Evolutionary conservation across 78 protist genomes (phyloP).

Genomic region (Speleostelium caveatum): DNA sequence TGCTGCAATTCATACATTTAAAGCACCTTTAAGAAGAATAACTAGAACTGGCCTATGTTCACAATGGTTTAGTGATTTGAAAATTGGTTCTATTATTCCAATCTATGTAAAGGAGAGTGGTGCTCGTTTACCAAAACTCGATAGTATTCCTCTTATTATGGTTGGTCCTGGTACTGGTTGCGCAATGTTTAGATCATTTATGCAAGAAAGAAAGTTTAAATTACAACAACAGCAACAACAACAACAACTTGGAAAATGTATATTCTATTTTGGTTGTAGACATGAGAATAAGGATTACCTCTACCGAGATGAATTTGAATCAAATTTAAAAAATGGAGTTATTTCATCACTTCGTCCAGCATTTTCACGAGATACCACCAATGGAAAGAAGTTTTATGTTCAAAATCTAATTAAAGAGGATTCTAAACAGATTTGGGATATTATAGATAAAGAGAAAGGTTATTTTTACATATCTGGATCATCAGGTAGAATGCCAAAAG

Average conservation of each 20-base stretch:
- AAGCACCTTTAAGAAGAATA: slow-evolving; percentile 51
- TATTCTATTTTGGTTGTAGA: slow-evolving; percentile 82
- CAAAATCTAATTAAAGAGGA: slow-evolving; percentile 39
- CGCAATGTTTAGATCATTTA: slow-evolving; percentile 81
- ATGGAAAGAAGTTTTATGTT: slow-evolving; percentile 60
- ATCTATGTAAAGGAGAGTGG: slow-evolving; percentile 72
- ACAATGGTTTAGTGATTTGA: slow-evolving; percentile 15
- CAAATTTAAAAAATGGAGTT: slow-evolving; percentile 4
- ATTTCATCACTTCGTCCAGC: slow-evolving; percentile 16
- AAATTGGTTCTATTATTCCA: slow-evolving; percentile 10
- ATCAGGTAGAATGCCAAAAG: slow-evolving; percentile 80
- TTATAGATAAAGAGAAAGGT: slow-evolving; percentile 30
- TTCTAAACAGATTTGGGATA: slow-evolving; percentile 39
- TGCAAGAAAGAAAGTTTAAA: slow-evolving; percentile 56
- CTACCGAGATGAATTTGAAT: slow-evolving; percentile 66
- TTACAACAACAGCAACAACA: background rate
- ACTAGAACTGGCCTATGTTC: slow-evolving; percentile 77
- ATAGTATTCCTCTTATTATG: slow-evolving; percentile 64
- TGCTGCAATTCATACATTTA: slow-evolving; percentile 56
- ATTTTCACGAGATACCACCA: slow-evolving; percentile 57
- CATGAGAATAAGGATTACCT: slow-evolving; percentile 39
- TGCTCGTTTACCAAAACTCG: slow-evolving; percentile 33
- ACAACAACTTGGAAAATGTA: slow-evolving; percentile 24
- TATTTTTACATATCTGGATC: slow-evolving; percentile 78
- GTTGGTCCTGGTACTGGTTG: slow-evolving; percentile 88